phyloP scores from a whole-genome alignment of 805 yeast species.

The Candida coleopterorum region DNA sequence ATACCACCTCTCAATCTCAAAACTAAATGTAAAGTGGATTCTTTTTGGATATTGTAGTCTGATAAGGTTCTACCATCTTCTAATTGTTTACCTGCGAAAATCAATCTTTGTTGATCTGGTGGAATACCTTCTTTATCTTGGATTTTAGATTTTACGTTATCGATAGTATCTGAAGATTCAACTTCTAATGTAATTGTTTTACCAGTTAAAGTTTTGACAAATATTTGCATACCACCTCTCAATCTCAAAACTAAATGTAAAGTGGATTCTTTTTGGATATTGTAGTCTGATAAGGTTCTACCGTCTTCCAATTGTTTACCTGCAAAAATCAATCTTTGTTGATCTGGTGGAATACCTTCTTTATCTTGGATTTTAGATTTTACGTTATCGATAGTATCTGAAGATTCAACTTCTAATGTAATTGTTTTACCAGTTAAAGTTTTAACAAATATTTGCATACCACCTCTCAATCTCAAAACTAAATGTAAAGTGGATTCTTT shows the following conservation, averaged over 20 bases:
- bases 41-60: slow-evolving; percentile 98
- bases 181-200: slow-evolving; percentile 85
- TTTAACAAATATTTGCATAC: slow-evolving; percentile 61
- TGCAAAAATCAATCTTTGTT: slow-evolving; percentile 94
- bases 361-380: slow-evolving; percentile 95
- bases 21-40: slow-evolving; percentile 93
- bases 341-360: slow-evolving; percentile 98
- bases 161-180: slow-evolving; percentile 96
- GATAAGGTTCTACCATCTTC: slow-evolving; percentile 95
- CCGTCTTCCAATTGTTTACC: slow-evolving; percentile 98
- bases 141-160: slow-evolving; percentile 93
- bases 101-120: slow-evolving; percentile 95
- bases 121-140: slow-evolving; percentile 98
- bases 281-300: slow-evolving; percentile 94
- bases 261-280: slow-evolving; percentile 97
- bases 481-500: slow-evolving; percentile 95
- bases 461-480: slow-evolving; percentile 98
- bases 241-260: slow-evolving; percentile 93
- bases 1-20: slow-evolving; percentile 96
- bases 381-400: slow-evolving; percentile 96
- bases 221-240: slow-evolving; percentile 87
- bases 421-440: slow-evolving; percentile 61
- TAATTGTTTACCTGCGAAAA: slow-evolving; percentile 96
- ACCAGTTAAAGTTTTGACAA: slow-evolving; percentile 56
- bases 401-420: slow-evolving; percentile 95